Base-by-base conservation (phyloP, 805 yeast genomes). In the Lachancea dasiensis region DNA sequence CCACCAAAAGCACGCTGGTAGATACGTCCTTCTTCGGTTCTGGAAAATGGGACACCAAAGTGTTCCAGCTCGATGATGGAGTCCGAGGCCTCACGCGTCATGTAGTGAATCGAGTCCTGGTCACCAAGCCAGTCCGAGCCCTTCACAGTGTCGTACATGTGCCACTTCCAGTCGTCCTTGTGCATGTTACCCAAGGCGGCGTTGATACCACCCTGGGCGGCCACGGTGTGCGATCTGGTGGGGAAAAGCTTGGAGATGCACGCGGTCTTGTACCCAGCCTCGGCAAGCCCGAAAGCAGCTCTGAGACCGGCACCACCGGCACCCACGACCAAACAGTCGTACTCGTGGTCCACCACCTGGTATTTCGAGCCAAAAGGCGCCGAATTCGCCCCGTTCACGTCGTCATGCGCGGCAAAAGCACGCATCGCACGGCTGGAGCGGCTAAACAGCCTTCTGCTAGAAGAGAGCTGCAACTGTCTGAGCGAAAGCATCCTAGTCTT, bases 51-150 rank as follows among this genome's bases (percentile, higher is more conserved):
- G 52, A 92, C 94, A 72, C 98, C 98, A 66, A 78, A 92, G 68
- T 92, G 95, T 72, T 90, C 98, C 62, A 90, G 74, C 72, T 90
- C 98, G 57, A 89, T 86, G 56, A 90, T 90, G 31, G 97, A 83
- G 51, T 79, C 77, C 29, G 97, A 96, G 19, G 98, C 98, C 69
- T 90, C 97, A 64, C 87, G 80, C 41, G 98, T 90, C 98, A 90
- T 90, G 70, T 90, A 90, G 69, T 90, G 97, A 61, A 92, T 90
- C 39, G 97, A 96, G 61, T 90, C 98, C 71, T 90, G 98, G 68
- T 90, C 98, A 60, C 98, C 98, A 47, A 90, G 78, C 98, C 98
- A 90, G 69, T 90, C 98, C 7, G 97, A 87, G 48, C 98, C 98
- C 70, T 90, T 90, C 54, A 90, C 97, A 55, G 98, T 90, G 63